Percentiles rank a stretch among this genome's conserved stretches.
These are phyloP conservation scores for Cyclanthera cordifolia DNA, from an alignment of 306 rosid genomes.

Conservation along the genomic window DNA sequence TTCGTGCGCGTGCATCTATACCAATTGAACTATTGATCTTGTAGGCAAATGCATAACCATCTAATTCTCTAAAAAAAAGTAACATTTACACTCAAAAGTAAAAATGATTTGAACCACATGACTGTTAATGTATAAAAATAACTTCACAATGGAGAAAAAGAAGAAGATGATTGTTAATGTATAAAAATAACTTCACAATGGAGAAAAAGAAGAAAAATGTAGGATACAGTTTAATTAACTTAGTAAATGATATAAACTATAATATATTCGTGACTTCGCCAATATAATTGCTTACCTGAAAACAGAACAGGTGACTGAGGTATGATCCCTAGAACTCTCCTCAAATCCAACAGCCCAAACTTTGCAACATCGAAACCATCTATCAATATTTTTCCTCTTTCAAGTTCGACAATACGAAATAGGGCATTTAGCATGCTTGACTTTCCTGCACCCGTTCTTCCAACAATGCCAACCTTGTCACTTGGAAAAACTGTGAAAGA, in stretches of 20 bases:
- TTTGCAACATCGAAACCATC: slow-evolving; percentile 33
- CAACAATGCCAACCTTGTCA: slow-evolving; percentile 41
- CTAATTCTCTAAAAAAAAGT: neutral
- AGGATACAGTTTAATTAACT: neutral
- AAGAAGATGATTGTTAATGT: neutral
- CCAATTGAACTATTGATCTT: too few relatives aligned
- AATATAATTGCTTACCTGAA: slow-evolving; percentile 21
- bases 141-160: neutral
- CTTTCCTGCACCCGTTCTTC: slow-evolving; percentile 46
- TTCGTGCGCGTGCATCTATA: too few relatives aligned
- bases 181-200: neutral
- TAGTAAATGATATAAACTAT: neutral
- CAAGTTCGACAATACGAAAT: slow-evolving; percentile 37
- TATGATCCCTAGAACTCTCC: slow-evolving; percentile 39
- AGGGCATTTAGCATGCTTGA: slow-evolving; percentile 39
- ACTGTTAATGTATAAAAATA: neutral
- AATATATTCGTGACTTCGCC: neutral
- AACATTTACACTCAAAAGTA: neutral
- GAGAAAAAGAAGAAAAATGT: neutral
- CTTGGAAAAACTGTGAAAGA: slow-evolving; percentile 31
- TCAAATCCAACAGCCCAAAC: slow-evolving; percentile 33
- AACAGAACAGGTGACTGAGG: slow-evolving; percentile 41
- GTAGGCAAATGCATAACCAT: too few relatives aligned
- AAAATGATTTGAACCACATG: neutral
- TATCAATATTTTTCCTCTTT: slow-evolving; percentile 35